These are phyloP conservation scores for Phlebiopsis gigantea DNA, from an alignment of 768 basidiomycete species.

Conservation along the genomic window DNA sequence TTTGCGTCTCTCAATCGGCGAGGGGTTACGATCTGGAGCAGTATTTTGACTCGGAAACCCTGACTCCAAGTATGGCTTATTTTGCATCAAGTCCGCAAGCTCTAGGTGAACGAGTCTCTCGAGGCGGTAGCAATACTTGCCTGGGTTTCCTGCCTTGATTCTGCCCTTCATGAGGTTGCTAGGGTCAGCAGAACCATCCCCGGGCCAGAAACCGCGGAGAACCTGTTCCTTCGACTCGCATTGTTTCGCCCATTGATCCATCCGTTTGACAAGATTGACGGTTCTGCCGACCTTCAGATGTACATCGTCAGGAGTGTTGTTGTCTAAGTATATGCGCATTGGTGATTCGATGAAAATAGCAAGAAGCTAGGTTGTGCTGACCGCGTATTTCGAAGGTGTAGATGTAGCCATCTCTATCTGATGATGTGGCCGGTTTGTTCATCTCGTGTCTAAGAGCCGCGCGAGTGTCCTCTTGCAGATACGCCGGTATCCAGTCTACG, in stretches of 20 bases:
- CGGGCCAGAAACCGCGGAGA: conserved; percentile 71
- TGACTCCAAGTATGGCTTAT: conserved; percentile 54
- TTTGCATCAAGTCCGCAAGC: conserved; percentile 59
- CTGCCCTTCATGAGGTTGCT: conserved; percentile 59
- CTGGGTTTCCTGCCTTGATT: conserved; percentile 55
- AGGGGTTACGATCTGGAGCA: conserved; percentile 23
- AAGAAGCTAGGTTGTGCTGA: conserved; percentile 19
- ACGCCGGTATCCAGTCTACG: conserved; percentile 65
- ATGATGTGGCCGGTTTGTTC: conserved; percentile 44
- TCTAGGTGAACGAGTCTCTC: conserved; percentile 81
- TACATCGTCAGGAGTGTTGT: conserved; percentile 34
- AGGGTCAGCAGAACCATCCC: conserved; percentile 34
- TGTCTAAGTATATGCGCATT: conserved; percentile 25
- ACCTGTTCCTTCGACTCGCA: conserved; percentile 75
- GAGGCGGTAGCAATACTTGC: conserved; percentile 65
- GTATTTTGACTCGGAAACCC: conserved; percentile 36
- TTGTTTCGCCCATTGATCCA: conserved; percentile 79
- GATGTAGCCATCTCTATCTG: conserved; percentile 71
- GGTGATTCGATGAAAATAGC: background rate
- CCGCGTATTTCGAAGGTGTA: conserved; percentile 80
- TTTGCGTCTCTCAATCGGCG: conserved; percentile 4
- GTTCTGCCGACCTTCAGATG: conserved; percentile 80
- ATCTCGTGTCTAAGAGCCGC: conserved; percentile 49
- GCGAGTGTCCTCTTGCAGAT: conserved; percentile 58
- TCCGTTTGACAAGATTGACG: conserved; percentile 63